phyloP scores from a whole-genome alignment of 2,329 filamentous ascomycete genomes.

The Pseudogymnoascus sp. region DNA sequence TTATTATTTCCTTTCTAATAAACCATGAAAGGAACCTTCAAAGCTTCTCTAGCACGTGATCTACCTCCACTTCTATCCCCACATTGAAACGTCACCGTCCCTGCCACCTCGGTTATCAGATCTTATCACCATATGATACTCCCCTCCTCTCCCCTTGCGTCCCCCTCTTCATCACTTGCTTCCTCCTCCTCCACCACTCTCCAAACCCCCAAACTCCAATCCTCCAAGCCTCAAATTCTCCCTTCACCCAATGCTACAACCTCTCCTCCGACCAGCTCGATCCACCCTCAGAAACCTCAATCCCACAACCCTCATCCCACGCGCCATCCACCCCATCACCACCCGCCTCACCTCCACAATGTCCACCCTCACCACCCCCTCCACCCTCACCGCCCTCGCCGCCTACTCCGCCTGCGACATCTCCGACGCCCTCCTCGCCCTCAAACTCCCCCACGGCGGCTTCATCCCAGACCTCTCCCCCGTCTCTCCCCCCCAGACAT shows the following conservation, averaged over 20 bases:
- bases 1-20: neutral
- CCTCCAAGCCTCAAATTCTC: neutral
- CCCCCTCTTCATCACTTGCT: too few species aligned
- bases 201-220: neutral
- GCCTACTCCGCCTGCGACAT: too few species aligned
- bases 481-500: too few species aligned
- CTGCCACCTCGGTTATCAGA: neutral
- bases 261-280: neutral
- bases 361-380: too few species aligned
- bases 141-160: neutral
- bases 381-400: too few species aligned
- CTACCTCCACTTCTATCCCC: neutral
- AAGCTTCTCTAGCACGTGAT: neutral
- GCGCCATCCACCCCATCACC: neutral
- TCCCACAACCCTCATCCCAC: neutral
- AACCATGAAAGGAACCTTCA: neutral
- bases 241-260: neutral
- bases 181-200: neutral
- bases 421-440: too few species aligned
- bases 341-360: slow-evolving; percentile 34
- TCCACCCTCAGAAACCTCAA: neutral
- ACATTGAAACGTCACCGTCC: neutral
- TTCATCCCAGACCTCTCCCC: too few species aligned
- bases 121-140: neutral
- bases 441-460: too few species aligned